Evolutionary conservation across 108 stramenopile species (phyloP).

Genomic region (Pseudonitzschia multistriata): DNA sequence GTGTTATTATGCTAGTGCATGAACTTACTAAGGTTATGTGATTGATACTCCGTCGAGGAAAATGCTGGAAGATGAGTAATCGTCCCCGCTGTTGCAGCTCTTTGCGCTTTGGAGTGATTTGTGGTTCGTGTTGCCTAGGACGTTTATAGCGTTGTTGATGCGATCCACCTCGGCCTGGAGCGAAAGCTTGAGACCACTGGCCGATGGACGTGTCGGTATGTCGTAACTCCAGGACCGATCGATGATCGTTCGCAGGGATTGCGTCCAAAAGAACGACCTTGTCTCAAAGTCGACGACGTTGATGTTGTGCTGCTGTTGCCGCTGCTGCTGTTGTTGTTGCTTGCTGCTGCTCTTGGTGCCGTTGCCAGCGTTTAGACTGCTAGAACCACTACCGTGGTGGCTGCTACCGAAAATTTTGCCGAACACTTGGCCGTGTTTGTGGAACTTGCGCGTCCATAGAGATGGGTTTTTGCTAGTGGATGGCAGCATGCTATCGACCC

Average conservation of each 20-base stretch:
- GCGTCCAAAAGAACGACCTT: constrained; percentile 2
- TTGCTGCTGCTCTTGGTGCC: not conserved
- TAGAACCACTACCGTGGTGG: no score
- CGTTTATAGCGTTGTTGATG: not conserved
- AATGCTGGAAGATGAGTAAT: no score
- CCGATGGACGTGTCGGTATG: not conserved
- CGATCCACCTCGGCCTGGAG: not conserved
- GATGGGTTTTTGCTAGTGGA: not conserved
- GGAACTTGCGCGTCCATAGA: not conserved
- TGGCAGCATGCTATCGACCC: not conserved
- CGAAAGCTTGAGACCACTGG: not conserved
- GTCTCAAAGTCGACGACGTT: not conserved
- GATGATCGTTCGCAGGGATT: not conserved
- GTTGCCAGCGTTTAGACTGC: no score
- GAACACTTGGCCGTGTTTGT: not conserved
- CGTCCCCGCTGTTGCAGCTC: no score
- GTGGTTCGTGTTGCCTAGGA: no score
- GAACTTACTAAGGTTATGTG: no score
- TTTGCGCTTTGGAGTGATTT: no score
- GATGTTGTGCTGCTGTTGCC: not conserved
- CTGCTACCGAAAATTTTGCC: not conserved
- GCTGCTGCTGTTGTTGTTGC: not conserved
- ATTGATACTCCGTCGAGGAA: no score
- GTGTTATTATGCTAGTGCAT: no score
- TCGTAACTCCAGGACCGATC: not conserved